Base-by-base conservation (phyloP, 768 basidiomycete genomes). In the Auriculariales sp. region DNA sequence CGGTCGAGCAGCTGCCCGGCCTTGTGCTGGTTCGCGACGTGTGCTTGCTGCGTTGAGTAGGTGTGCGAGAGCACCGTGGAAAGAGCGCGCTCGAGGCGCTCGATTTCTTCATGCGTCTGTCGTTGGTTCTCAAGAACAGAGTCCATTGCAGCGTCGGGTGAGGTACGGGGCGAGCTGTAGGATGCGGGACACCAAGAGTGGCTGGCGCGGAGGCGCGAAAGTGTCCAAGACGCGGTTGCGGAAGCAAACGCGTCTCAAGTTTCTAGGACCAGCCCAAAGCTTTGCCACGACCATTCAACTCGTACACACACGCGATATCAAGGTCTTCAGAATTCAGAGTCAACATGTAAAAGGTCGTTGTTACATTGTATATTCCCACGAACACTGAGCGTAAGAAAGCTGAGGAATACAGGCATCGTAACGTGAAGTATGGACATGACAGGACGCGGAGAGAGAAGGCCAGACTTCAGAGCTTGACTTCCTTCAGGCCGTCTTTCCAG, bases 401-500 rank as follows among this genome's bases (percentile, higher is more conserved):
- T n/a, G n/a, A n/a, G n/a, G n/a, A n/a, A n/a, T n/a, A n/a, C n/a
- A n/a, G n/a, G n/a, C n/a, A n/a, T n/a, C n/a, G n/a, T n/a, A n/a
- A n/a, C n/a, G n/a, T n/a, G n/a, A n/a, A n/a, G n/a, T n/a, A n/a
- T n/a, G n/a, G n/a, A n/a, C n/a, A n/a, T n/a, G n/a, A n/a, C n/a
- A 44, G 19, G n/a, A 44, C 11, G 25, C 10, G 42, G 42, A 44
- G 12, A 12, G n/a, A 17, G 19, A 48, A 54, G 45, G 47, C 28
- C 47, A 54, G 56, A 61, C 62, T 32, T 61, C 59, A 90, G 54
- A 81, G 72, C 65, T 91, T 91, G 52, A 75, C 61, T 64, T 79
- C 73, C 69, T 92, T 89, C 56, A 92, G 65, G 32, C 95, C 94
- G 67, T 97, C 78, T 69, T 86, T 94, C 93, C 93, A 97, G 74